Conservation (phyloP, 331 rosid species). For the Cydonia oblonga region DNA sequence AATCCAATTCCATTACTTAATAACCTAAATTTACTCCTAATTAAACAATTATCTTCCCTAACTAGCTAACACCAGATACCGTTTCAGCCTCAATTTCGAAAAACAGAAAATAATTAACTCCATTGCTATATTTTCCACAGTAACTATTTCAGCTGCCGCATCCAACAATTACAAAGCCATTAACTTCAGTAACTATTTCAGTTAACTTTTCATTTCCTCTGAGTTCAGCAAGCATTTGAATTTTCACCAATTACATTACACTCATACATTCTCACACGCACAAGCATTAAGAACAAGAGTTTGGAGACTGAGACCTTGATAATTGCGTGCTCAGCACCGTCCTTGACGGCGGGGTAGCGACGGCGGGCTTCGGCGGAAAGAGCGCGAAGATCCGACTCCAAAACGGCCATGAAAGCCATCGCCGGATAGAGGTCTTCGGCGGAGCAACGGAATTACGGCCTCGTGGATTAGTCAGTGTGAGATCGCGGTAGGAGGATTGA, state of each 20-base stretch:
- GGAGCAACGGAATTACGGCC: not conserved
- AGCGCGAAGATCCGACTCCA: conserved; percentile 98
- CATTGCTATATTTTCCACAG: not conserved
- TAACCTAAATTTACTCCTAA: not conserved
- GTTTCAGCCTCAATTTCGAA: not conserved
- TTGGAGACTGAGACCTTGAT: conserved; percentile 47
- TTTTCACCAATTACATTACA: not conserved
- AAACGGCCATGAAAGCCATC: conserved; percentile 98
- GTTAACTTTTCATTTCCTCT: not conserved
- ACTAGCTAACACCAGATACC: not conserved
- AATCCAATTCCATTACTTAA: not conserved
- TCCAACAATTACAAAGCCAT: not conserved
- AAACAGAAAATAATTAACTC: not conserved
- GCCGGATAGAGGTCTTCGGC: conserved; percentile 9
- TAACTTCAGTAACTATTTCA: not conserved
- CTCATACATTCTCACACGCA: not conserved
- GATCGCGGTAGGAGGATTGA: not conserved
- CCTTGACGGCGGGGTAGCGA: conserved; percentile 85
- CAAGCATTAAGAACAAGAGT: not conserved
- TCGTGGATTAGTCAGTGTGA: not conserved
- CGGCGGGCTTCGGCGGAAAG: conserved; percentile 99
- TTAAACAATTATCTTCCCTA: not conserved
- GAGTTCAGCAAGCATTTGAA: not conserved
- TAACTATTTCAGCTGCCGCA: not conserved
- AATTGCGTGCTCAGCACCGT: conserved; percentile 92